Base-by-base conservation (phyloP, 495 filamentous ascomycete genomes). In the Aspergillus wentii region DNA sequence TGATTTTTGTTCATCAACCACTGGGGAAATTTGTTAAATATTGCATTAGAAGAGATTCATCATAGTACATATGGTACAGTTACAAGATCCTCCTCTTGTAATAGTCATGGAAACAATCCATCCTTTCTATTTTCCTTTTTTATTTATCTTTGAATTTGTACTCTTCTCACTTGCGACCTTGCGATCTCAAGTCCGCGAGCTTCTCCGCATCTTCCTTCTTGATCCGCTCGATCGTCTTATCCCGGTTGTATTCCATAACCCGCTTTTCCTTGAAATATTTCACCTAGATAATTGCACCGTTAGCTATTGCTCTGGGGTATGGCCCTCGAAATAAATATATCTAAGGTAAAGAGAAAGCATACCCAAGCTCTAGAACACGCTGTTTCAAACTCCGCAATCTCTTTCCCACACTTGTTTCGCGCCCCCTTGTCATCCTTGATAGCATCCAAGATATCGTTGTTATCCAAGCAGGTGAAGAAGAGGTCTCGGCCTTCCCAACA, bases 231-330 rank as follows among this genome's bases (percentile, higher is more conserved):
- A 97, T 63, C 29, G 83, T 84, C 61, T 82, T 71, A 46, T 86
- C 83, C 56, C 87, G 85, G 41, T 95, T 85, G 52, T 82, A 74
- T 40, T 97, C 90, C 71, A 92, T 89, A 26, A 97, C 88, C 42
- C 92, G 74, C 62, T 87, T 80, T 57, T 95, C 85, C 64, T 97
- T 95, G 72, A 98, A 98, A 64, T 98, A 95, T 63, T 85, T 86
- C 40, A 97, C 88, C 91, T 96, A 51, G 18, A 35, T 17, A 15
- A 33, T 18, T 8, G n/a, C 18, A 8, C 1, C 17, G 35, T 61
- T 30, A 60, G 56, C 32, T 33, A 13, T 4, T 26, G 29, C n/a
- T 15, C 23, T n/a, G 19, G 8, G 21, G 4, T 14, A 13, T 14
- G 9, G 5, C 16, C 5, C 10, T 8, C 13, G 13, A 25, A 17